A percentile compares a stretch with the other conserved stretches of the same genome.
Conservation (phyloP, 805 yeast genomes). For the Saturnispora kantuleensis region DNA sequence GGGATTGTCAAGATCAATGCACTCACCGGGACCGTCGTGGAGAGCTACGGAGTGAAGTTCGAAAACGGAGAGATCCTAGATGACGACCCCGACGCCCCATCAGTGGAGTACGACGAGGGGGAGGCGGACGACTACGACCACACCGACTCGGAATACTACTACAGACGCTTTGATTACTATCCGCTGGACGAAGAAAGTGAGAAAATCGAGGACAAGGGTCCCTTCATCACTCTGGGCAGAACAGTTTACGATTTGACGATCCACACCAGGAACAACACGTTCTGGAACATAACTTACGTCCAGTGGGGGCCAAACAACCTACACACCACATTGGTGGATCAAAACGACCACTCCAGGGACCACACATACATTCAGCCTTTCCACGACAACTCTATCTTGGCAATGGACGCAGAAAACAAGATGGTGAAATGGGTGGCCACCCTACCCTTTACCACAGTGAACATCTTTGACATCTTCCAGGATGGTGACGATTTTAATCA, state of each 20-base stretch:
- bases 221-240: constrained; percentile 52
- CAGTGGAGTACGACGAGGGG: constrained; percentile 1
- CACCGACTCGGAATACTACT: too few species aligned
- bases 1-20: constrained; percentile 68
- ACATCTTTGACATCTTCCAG: constrained; percentile 66
- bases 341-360: constrained; percentile 53
- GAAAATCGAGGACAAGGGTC: constrained; percentile 9
- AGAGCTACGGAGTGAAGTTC: constrained; percentile 40
- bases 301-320: constrained; percentile 89
- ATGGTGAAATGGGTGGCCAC: constrained; percentile 73
- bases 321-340: constrained; percentile 43
- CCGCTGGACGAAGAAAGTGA: constrained; percentile 12
- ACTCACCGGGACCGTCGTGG: constrained; percentile 60
- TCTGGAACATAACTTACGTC: constrained; percentile 81
- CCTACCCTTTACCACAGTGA: constrained; percentile 61
- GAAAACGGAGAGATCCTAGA: neutral
- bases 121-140: neutral
- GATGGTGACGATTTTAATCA: constrained; percentile 19
- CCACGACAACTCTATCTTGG: constrained; percentile 70
- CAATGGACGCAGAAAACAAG: constrained; percentile 58
- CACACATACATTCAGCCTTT: constrained; percentile 74
- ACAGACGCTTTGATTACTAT: neutral
- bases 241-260: constrained; percentile 66
- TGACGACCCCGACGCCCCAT: constrained; percentile 1
- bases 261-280: constrained; percentile 58